Base-by-base conservation (phyloP, 2,329 filamentous ascomycete species). In the Cladophialophora carrionii region DNA sequence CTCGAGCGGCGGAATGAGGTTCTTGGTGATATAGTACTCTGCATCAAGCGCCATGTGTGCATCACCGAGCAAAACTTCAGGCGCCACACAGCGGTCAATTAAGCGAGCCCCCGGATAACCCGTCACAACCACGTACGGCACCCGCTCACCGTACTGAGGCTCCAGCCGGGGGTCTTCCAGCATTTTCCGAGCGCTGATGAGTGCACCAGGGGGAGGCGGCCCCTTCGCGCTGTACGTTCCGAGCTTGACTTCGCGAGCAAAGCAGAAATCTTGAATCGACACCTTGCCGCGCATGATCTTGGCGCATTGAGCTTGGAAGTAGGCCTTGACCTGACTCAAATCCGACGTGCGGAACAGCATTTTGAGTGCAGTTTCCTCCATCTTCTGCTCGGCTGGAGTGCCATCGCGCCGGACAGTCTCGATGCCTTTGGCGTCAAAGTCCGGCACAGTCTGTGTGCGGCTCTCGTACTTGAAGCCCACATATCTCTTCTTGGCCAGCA, bases 341-440 rank as follows among this genome's bases (percentile, higher is more conserved):
- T 99, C 94, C 20, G 90, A 86, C 0, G 93, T 96, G 57, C 92
- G 88, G 73, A 99, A 99, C 1, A 99, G 84, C 2, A 96, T 84
- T 74, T 91, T 93, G 41, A 99, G 82, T 0, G 91, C 90, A 72
- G 91, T 95, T 76, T 98, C 95, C 77, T 97, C 92, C 54, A 99
- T 96, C 80, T 95, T 97, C 75, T 98, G 94, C 77, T 96, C 92
- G 0, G 93, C 94, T 0, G 94, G 93, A 0, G 93, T 98, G 46
- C 95, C 95, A 75, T 99, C 95, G 56, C 95, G 87, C 1, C 96
- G 88, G 7, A 99, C 94, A 0, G 96, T 99, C 80, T 99, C 96
- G 69, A 98, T 99, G 32, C 96, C 95, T 77, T 99, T 99, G 63
- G 95, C 96, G 75, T 99, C 96, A 70, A 98, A 98, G 0, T 96